phyloP scores from a whole-genome alignment of 176 grass and related monocot species.

The Avena atlantica region DNA sequence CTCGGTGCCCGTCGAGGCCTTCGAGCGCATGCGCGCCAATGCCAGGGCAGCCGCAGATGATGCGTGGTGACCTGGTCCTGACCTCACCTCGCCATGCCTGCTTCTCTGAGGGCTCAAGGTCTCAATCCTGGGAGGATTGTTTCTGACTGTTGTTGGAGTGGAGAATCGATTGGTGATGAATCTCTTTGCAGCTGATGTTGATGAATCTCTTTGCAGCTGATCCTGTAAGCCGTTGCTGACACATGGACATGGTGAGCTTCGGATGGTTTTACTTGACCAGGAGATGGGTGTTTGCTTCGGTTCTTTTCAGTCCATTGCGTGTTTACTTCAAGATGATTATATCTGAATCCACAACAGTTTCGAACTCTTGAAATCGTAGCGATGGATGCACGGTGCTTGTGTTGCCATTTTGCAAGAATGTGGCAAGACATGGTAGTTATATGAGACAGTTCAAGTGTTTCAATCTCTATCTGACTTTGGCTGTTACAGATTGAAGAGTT shows the following conservation, averaged over 20 bases:
- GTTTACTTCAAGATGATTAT: not conserved
- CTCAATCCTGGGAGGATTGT: not conserved
- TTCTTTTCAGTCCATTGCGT: not conserved
- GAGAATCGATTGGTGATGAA: not conserved
- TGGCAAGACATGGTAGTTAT: not conserved
- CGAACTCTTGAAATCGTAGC: not conserved
- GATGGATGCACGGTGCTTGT: not conserved
- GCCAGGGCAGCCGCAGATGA: conserved; percentile 52
- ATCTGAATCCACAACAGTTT: not conserved
- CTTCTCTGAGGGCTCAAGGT: conserved; percentile 9
- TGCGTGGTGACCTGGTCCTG: conserved; percentile 42
- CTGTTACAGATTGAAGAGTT: not conserved
- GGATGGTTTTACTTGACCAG: not conserved
- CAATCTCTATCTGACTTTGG: not conserved
- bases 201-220: not conserved
- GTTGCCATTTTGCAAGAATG: not conserved
- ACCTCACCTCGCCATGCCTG: not conserved
- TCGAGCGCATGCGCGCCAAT: conserved; percentile 55
- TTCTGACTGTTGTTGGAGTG: not conserved
- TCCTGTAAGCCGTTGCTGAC: not conserved
- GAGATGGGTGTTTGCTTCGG: not conserved
- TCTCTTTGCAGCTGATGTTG: not conserved
- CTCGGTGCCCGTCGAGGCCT: conserved; percentile 44
- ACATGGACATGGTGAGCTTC: conserved; percentile 14
- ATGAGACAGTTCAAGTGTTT: not conserved